Base-by-base conservation (phyloP, 2,329 filamentous ascomycete genomes). In the Hirsutella minnesotensis region DNA sequence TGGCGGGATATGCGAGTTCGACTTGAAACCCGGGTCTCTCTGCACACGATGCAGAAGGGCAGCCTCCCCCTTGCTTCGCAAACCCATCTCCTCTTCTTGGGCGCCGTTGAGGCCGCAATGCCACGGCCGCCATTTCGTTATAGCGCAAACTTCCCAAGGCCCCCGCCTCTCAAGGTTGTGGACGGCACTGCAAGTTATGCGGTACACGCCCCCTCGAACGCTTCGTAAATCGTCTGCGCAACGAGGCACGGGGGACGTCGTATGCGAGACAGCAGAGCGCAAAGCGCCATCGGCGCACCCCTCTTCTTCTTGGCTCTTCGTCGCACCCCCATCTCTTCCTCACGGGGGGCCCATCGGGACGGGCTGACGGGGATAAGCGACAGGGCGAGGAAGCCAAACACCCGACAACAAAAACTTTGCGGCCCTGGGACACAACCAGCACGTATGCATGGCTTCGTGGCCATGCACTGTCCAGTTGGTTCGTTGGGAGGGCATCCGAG, bases 391-490 rank as follows among this genome's bases (percentile, higher is more conserved):
- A 16, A 18, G 33, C 38, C 34, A 47, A 30, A 40, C 38, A 38
- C 15, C 19, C 35, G 35, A 20, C n/a, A 21, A 42, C 37, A 35
- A 16, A 13, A n/a, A n/a, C 33, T n/a, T 35, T 18, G 18, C 16
- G 33, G 33, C 33, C n/a, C 18, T n/a, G 5, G 15, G 33, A 18
- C 33, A 35, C 33, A 18, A 7, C 33, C 24, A 27, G 40, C 44
- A 50, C 49, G 50, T 44, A 58, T 58, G 56, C 56, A 58, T 41
- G 48, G 48, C 44, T 53, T 51, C 53, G 56, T 56, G 56, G 56
- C 53, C 55, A 50, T 51, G 48, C 51, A 46, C 46, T 51, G 50
- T 27, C 24, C 24, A 27, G 24, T 27, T 27, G 24, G 24, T 27
- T 27, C 24, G 12, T 27, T 34, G 29, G 43, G 22, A 31, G 18